These are phyloP conservation scores for Millerago galiae DNA, from an alignment of 805 yeast genomes.

Conservation along the genomic window DNA sequence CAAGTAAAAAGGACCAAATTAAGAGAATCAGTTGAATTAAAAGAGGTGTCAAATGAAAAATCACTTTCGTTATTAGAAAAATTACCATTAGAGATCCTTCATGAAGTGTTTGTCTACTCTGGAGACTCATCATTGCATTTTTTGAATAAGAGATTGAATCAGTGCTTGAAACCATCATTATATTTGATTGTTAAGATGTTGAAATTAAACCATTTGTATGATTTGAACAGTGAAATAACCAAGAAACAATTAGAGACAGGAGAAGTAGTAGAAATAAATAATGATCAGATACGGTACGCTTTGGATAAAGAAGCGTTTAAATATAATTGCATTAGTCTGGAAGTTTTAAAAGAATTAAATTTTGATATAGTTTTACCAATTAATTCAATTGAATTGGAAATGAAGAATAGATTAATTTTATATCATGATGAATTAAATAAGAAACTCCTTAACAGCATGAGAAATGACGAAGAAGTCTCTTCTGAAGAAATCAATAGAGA, in stretches of 20 bases:
- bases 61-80: constrained; percentile 2
- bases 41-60: neutral
- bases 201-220: constrained; percentile 10
- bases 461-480: constrained; percentile 5
- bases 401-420: constrained; percentile 11
- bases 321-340: constrained; percentile 20
- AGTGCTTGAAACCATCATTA: constrained; percentile 21
- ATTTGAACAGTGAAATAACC: constrained; percentile 9
- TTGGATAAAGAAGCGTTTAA: constrained; percentile 12
- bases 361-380: constrained; percentile 23
- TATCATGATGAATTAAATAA: constrained; percentile 14
- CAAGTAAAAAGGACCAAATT: neutral
- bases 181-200: constrained; percentile 19
- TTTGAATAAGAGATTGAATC: constrained; percentile 26
- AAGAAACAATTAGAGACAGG: neutral
- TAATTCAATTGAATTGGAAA: constrained; percentile 10
- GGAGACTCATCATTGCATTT: constrained; percentile 31
- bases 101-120: constrained; percentile 31
- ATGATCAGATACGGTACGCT: constrained; percentile 11
- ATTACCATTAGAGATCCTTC: constrained; percentile 39
- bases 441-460: constrained; percentile 11
- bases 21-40: neutral
- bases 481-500: constrained; percentile 14
- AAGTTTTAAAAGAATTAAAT: constrained; percentile 19
- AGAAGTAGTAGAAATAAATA: neutral